Conservation (phyloP, 2,329 filamentous ascomycete species). For the Diplodia intermedia region DNA sequence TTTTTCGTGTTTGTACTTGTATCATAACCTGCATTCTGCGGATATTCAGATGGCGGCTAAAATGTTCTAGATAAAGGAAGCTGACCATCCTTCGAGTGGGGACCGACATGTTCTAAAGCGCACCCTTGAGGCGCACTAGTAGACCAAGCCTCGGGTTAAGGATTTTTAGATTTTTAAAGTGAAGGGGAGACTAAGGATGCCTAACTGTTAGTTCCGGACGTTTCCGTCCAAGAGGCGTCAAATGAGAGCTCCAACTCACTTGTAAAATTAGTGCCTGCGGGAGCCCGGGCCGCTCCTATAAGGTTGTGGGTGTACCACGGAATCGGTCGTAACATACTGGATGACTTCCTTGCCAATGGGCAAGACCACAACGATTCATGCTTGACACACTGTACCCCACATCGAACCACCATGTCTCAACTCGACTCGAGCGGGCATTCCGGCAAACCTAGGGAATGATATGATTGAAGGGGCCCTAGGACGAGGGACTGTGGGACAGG, state of each 20-base stretch:
- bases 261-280: background rate
- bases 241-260: background rate
- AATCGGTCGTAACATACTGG: too few relatives aligned
- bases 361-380: background rate
- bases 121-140: background rate
- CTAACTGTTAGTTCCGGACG: background rate
- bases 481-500: background rate
- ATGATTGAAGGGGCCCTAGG: background rate
- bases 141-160: background rate
- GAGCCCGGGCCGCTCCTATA: background rate
- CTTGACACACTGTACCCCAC: constrained; percentile 4
- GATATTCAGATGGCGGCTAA: constrained; percentile 1
- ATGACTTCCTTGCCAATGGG: background rate
- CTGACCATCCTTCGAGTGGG: background rate
- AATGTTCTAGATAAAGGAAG: background rate
- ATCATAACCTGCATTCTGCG: background rate
- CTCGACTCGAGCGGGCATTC: background rate
- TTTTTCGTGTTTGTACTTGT: background rate
- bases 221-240: background rate
- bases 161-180: background rate
- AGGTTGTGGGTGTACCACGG: background rate
- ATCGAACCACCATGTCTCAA: constrained; percentile 15
- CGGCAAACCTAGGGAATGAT: background rate
- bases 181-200: background rate
- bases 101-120: background rate